A percentile compares a stretch with the other conserved stretches of the same genome.
Evolutionary conservation across 2,329 filamentous ascomycete species (phyloP).

Genomic region (Chrysoporthe cubensis): DNA sequence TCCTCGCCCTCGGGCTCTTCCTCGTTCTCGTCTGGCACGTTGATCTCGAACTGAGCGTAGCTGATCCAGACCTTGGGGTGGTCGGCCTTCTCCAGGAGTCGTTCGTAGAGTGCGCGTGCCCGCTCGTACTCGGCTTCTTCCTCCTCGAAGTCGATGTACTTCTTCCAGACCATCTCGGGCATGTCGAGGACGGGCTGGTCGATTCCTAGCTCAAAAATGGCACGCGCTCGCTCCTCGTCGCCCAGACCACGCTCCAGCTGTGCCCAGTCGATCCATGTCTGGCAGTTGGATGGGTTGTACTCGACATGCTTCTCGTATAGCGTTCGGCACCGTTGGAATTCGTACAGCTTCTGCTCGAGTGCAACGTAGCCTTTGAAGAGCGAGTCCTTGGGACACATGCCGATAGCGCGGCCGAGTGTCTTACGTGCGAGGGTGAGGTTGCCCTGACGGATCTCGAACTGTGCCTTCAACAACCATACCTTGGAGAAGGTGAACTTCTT

Average conservation of each 20-base stretch:
- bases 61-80: slow-evolving; percentile 99
- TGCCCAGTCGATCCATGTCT: slow-evolving; percentile 96
- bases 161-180: slow-evolving; percentile 97
- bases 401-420: slow-evolving; percentile 85
- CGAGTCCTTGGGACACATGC: slow-evolving; percentile 95
- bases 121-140: slow-evolving; percentile 89
- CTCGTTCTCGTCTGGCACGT: slow-evolving; percentile 76
- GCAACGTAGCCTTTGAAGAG: slow-evolving; percentile 93
- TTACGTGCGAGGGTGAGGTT: slow-evolving; percentile 82
- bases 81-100: slow-evolving; percentile 90
- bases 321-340: slow-evolving; percentile 88
- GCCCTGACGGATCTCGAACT: slow-evolving; percentile 89
- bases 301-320: slow-evolving; percentile 94
- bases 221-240: slow-evolving; percentile 83
- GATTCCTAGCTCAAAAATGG: slow-evolving; percentile 90
- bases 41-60: slow-evolving; percentile 98
- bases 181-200: slow-evolving; percentile 85
- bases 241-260: slow-evolving; percentile 91
- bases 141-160: slow-evolving; percentile 98
- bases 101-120: slow-evolving; percentile 83
- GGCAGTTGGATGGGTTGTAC: slow-evolving; percentile 87
- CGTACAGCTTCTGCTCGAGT: slow-evolving; percentile 89
- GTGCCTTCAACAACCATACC: slow-evolving; percentile 89
- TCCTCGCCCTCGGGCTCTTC: slow-evolving; percentile 60
- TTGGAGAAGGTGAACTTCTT: slow-evolving; percentile 98